Conservation (phyloP, 1,284 basidiomycete species). For the Sporisorium graminicola region DNA sequence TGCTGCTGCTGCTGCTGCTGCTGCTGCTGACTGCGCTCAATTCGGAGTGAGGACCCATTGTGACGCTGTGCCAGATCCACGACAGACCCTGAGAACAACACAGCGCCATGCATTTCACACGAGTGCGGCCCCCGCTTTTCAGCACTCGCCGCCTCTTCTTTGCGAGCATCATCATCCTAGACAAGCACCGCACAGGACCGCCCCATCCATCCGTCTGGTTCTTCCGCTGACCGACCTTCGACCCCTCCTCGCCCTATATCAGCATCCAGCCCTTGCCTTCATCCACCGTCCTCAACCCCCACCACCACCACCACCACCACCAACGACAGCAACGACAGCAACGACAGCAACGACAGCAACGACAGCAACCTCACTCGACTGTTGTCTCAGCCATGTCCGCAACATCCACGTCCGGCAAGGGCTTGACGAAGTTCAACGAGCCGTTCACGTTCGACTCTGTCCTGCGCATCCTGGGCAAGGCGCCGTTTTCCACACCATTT, state of each 20-base stretch:
- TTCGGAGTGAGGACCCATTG: too few species aligned
- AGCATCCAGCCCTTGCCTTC: background rate
- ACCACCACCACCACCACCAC: background rate
- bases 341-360: too few species aligned
- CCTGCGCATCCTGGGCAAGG: slow-evolving; percentile 46
- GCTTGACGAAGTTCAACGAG: slow-evolving; percentile 33
- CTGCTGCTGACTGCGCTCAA: too few species aligned
- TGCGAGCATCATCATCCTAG: slow-evolving; percentile 28
- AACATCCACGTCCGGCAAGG: slow-evolving; percentile 9
- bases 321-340: too few species aligned
- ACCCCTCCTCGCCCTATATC: slow-evolving; percentile 6
- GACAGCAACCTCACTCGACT: background rate
- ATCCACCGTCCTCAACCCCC: background rate
- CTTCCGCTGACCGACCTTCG: background rate
- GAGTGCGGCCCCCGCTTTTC: slow-evolving; percentile 7
- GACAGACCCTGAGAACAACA: slow-evolving; percentile 2
- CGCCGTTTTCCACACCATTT: slow-evolving; percentile 60
- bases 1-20: too few species aligned
- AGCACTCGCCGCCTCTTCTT: background rate
- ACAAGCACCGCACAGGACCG: background rate
- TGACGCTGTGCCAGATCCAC: too few species aligned
- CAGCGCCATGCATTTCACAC: slow-evolving; percentile 13
- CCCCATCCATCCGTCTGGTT: too few species aligned
- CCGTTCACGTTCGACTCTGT: slow-evolving; percentile 60
- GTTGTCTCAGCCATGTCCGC: slow-evolving; percentile 20